These are phyloP conservation scores for Hypoxylon trugodes DNA, from an alignment of 495 filamentous ascomycete species.

Conservation along the genomic window DNA sequence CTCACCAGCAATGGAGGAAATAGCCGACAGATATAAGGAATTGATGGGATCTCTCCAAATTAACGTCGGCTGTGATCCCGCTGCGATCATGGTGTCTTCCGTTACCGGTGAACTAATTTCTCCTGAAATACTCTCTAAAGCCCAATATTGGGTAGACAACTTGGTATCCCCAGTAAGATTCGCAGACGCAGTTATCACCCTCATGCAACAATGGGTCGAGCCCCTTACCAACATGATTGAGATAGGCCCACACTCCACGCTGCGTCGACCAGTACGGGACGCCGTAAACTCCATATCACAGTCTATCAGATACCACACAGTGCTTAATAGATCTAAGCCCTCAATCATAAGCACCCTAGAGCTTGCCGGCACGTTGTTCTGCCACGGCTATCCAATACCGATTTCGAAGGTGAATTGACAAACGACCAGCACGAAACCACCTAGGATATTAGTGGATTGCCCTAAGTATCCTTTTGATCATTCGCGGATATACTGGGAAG, in stretches of 20 bases:
- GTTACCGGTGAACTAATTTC: background rate
- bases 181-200: background rate
- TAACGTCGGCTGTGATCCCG: too few species aligned
- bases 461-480: conserved; percentile 56
- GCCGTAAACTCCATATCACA: too few species aligned
- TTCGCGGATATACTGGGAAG: conserved; percentile 49
- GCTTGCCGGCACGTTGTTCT: conserved; percentile 44
- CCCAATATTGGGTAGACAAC: background rate
- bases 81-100: background rate
- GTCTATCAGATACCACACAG: conserved; percentile 45
- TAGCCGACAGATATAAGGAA: too few species aligned
- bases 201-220: background rate
- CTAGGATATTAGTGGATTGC: conserved; percentile 41
- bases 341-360: conserved; percentile 36
- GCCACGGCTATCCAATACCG: conserved; percentile 39
- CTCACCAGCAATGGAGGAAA: conserved; percentile 45
- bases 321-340: conserved; percentile 38
- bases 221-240: conserved; percentile 52
- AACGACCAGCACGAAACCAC: conserved; percentile 25
- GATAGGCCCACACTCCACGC: conserved; percentile 65
- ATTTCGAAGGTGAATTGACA: conserved; percentile 32
- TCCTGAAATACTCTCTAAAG: background rate
- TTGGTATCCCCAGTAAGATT: background rate
- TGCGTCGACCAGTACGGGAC: conserved; percentile 59
- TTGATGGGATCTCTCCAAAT: too few species aligned